Evolutionary conservation across 306 rosid species (phyloP).

Genomic region (Dryas drummondii): DNA sequence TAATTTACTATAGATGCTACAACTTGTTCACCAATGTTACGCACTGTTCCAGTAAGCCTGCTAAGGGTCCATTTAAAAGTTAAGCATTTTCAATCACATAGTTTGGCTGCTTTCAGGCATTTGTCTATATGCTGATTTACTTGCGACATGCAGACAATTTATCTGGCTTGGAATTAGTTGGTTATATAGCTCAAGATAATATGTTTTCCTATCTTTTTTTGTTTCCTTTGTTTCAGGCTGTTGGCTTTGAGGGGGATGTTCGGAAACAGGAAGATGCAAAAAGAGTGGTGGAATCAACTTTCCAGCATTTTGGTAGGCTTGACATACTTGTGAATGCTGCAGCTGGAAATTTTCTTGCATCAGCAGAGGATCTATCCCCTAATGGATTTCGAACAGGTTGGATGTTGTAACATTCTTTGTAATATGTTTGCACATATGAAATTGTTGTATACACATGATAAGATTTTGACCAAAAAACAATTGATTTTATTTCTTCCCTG

Average conservation of each 20-base stretch:
- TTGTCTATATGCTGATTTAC: background rate
- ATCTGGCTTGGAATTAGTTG: background rate
- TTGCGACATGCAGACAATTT: background rate
- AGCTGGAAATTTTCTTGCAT: conserved; percentile 79
- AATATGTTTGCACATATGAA: background rate
- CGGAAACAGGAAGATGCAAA: conserved; percentile 84
- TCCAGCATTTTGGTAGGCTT: conserved; percentile 65
- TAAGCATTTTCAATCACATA: background rate
- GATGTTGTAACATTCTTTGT: background rate
- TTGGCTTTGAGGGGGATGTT: conserved; percentile 85
- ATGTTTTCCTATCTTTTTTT: background rate
- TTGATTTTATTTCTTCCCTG: conserved; percentile 25
- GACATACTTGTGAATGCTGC: conserved; percentile 91
- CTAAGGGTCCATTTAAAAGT: background rate
- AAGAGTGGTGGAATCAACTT: conserved; percentile 66
- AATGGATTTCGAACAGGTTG: conserved; percentile 95
- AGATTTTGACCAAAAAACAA: background rate
- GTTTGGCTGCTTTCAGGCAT: background rate
- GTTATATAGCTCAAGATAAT: background rate
- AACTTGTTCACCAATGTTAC: background rate
- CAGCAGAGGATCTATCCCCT: conserved; percentile 91
- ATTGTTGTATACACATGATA: background rate
- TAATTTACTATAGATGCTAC: background rate
- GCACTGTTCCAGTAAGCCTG: background rate
- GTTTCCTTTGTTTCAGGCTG: conserved; percentile 43